Conservation (phyloP, 2,329 filamentous ascomycete species). For the Lasiodiplodia sp. region DNA sequence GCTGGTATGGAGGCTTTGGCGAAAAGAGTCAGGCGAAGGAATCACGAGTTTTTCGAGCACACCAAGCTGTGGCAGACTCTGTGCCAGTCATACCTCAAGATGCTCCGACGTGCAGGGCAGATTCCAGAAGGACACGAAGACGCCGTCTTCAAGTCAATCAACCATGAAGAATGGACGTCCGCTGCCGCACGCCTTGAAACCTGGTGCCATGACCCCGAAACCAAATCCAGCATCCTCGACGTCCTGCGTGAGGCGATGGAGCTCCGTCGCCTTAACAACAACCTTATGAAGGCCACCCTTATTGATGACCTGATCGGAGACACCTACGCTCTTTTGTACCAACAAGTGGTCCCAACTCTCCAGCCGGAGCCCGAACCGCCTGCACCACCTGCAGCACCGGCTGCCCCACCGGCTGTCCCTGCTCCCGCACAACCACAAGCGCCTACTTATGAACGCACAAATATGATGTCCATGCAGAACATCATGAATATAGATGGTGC, state of each 20-base stretch:
- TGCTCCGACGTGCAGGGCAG: conserved; percentile 64
- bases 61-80: conserved; percentile 68
- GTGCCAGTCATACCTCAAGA: conserved; percentile 63
- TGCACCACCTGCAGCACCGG: conserved; percentile 24
- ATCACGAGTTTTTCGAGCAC: conserved; percentile 74
- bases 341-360: conserved; percentile 69
- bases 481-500: conserved; percentile 44
- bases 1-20: conserved; percentile 78
- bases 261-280: conserved; percentile 81
- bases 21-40: conserved; percentile 80
- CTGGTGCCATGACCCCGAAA: conserved; percentile 61
- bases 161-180: conserved; percentile 69
- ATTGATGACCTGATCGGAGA: conserved; percentile 96
- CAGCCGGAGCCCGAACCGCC: conserved; percentile 52
- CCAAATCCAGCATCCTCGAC: conserved; percentile 62
- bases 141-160: conserved; percentile 67
- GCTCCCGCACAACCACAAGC: conserved; percentile 17
- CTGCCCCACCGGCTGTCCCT: conserved; percentile 31
- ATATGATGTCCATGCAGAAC: conserved; percentile 40
- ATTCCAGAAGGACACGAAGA: conserved; percentile 70
- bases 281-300: conserved; percentile 80
- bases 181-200: conserved; percentile 66
- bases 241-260: conserved; percentile 72
- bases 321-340: conserved; percentile 80
- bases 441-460: conserved; percentile 18